Percentiles rank a stretch among this genome's conserved stretches.
These are phyloP conservation scores for Ganoderma resinaceum DNA, from an alignment of 1,284 basidiomycete species.

Conservation along the genomic window DNA sequence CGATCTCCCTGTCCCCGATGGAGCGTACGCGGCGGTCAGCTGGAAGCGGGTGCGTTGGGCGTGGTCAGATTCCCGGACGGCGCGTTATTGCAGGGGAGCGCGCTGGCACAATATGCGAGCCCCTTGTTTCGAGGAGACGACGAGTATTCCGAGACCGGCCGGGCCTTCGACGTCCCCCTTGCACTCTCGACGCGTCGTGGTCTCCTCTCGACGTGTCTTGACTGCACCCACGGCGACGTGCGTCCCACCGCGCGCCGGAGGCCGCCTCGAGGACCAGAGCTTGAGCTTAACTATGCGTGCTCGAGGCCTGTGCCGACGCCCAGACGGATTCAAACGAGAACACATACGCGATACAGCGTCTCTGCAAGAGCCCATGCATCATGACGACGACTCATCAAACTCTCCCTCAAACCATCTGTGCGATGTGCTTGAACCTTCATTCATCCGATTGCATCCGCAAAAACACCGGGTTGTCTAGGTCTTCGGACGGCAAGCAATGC, in stretches of 20 bases:
- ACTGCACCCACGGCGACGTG: neutral
- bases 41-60: neutral
- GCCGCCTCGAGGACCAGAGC: neutral
- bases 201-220: neutral
- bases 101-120: neutral
- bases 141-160: neutral
- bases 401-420: neutral
- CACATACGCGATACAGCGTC: neutral
- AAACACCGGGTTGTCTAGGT: neutral
- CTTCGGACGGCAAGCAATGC: neutral
- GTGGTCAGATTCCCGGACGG: neutral
- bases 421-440: neutral
- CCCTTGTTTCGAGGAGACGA: neutral
- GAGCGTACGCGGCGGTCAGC: neutral
- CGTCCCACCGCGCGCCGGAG: neutral
- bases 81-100: neutral
- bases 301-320: neutral
- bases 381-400: neutral
- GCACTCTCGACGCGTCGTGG: slow-evolving; percentile 1
- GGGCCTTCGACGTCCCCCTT: neutral
- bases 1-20: neutral
- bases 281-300: slow-evolving; percentile 1
- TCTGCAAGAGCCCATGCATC: neutral
- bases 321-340: neutral
- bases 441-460: neutral